Percentiles rank a stretch among this genome's conserved stretches.
These are phyloP conservation scores for Backusella mclennaniae DNA, from an alignment of 192 early-diverging fungal genomes.

Conservation along the genomic window DNA sequence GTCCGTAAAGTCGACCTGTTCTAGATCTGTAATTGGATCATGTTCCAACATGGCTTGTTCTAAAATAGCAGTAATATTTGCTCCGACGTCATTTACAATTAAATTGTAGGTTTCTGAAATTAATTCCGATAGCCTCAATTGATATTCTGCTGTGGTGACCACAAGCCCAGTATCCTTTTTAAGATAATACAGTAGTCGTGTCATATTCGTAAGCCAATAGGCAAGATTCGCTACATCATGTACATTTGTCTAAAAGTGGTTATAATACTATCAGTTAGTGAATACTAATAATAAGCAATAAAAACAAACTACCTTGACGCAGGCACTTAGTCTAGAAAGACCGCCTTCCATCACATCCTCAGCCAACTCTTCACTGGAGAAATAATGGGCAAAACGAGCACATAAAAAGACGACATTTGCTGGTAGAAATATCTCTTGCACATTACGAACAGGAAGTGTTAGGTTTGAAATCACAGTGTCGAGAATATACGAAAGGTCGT, in stretches of 20 bases:
- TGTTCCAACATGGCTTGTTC: slow-evolving; percentile 67
- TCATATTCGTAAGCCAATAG: slow-evolving; percentile 85
- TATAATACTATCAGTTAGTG: background rate
- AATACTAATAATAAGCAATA: background rate
- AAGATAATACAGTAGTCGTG: slow-evolving; percentile 80
- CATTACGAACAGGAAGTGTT: slow-evolving; percentile 51
- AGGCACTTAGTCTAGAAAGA: slow-evolving; percentile 51
- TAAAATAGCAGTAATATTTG: slow-evolving; percentile 60
- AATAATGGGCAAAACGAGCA: slow-evolving; percentile 86
- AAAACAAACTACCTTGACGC: slow-evolving; percentile 42
- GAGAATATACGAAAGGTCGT: slow-evolving; percentile 69
- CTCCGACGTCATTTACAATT: slow-evolving; percentile 61
- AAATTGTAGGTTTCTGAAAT: slow-evolving; percentile 68
- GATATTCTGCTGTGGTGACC: slow-evolving; percentile 63
- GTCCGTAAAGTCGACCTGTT: slow-evolving; percentile 53
- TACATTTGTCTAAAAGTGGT: slow-evolving; percentile 12
- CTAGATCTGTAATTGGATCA: slow-evolving; percentile 70
- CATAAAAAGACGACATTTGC: slow-evolving; percentile 87
- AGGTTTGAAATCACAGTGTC: slow-evolving; percentile 69
- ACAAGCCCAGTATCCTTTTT: slow-evolving; percentile 81
- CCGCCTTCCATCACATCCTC: slow-evolving; percentile 63
- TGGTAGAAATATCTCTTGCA: slow-evolving; percentile 62
- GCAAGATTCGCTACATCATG: slow-evolving; percentile 42
- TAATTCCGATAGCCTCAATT: slow-evolving; percentile 78
- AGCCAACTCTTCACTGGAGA: slow-evolving; percentile 67